phyloP scores from a whole-genome alignment of 2,329 filamentous ascomycete genomes.

The Leptosphaerulina australis region DNA sequence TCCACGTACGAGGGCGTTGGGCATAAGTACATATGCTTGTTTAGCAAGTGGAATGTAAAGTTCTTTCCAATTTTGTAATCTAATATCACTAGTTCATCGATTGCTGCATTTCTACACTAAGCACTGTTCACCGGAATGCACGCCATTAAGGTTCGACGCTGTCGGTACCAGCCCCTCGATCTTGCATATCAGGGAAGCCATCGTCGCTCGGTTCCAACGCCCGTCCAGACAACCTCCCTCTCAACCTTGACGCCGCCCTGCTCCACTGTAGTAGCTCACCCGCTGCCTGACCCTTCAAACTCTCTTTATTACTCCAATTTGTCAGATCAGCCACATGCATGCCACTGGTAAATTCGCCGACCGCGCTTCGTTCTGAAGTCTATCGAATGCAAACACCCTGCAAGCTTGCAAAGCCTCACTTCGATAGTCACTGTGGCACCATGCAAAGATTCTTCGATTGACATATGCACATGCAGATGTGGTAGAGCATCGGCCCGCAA shows the following conservation, averaged over 20 bases:
- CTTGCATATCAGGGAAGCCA: slow-evolving; percentile 1
- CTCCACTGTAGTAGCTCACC: slow-evolving; percentile 2
- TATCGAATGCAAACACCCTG: not conserved
- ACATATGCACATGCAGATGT: not conserved
- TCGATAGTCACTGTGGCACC: not conserved
- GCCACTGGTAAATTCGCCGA: not conserved
- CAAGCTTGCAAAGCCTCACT: too few species aligned
- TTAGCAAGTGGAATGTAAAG: slow-evolving; percentile 15
- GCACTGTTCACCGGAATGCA: not conserved
- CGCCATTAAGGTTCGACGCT: not conserved
- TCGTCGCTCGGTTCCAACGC: not conserved
- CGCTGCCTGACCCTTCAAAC: not conserved
- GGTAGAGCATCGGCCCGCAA: slow-evolving; percentile 1
- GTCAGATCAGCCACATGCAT: too few species aligned
- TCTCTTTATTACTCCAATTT: not conserved
- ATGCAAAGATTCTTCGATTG: not conserved
- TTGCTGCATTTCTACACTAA: too few species aligned
- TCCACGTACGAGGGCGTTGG: too few species aligned
- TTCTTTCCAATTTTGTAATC: slow-evolving; percentile 1
- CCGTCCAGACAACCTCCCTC: not conserved
- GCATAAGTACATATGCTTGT: slow-evolving; percentile 20
- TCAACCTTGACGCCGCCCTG: not conserved
- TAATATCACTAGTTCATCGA: too few species aligned
- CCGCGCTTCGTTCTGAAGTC: not conserved
- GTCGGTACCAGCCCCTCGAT: slow-evolving; percentile 4